These are phyloP conservation scores for Primulina huaijiensis DNA, from an alignment of 257 asterid species.

Conservation along the genomic window DNA sequence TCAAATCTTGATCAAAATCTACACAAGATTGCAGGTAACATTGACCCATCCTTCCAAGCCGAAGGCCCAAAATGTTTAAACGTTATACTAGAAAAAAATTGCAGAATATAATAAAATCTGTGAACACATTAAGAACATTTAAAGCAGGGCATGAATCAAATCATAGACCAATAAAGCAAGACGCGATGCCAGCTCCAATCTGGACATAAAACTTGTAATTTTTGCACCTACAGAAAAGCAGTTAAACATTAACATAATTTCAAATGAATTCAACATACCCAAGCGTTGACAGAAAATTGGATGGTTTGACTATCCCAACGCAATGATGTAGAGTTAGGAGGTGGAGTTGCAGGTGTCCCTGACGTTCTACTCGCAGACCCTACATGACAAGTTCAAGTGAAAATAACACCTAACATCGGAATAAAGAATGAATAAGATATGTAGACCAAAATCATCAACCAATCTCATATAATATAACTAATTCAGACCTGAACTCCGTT, in stretches of 20 bases:
- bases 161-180: not conserved
- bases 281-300: constrained; percentile 88
- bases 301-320: constrained; percentile 75
- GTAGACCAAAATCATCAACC: not conserved
- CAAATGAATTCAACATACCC: constrained; percentile 55
- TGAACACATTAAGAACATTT: not conserved
- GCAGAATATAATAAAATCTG: too few relatives aligned
- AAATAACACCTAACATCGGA: not conserved
- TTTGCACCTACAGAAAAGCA: constrained; percentile 12
- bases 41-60: not conserved
- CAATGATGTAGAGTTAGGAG: constrained; percentile 55
- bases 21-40: not conserved
- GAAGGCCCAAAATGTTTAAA: not conserved
- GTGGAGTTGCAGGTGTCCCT: constrained; percentile 53
- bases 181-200: constrained; percentile 6
- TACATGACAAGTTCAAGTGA: constrained; percentile 26
- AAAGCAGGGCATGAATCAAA: not conserved
- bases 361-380: constrained; percentile 72
- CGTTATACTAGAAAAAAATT: not conserved
- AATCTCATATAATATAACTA: constrained; percentile 6
- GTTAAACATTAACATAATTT: constrained; percentile 15
- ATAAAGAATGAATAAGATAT: too few relatives aligned
- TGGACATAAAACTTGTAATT: constrained; percentile 10
- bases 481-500: constrained; percentile 51
- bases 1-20: not conserved